These are phyloP conservation scores for Pseudogymnoascus sp. DNA, from an alignment of 2,329 filamentous ascomycete species.

Conservation along the genomic window DNA sequence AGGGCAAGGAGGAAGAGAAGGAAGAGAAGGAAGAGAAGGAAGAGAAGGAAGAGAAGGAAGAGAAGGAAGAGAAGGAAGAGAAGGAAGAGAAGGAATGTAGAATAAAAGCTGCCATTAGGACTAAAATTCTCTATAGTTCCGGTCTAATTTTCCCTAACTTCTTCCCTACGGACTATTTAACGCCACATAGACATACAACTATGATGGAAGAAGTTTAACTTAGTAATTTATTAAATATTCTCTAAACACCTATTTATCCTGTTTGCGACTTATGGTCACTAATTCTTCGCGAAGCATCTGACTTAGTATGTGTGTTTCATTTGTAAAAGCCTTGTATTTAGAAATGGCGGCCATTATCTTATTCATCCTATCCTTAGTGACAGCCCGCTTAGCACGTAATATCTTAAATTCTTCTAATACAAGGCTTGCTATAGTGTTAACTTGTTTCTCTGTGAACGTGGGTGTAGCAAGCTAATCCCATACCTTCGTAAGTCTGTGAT, in stretches of 20 bases:
- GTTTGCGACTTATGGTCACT: neutral
- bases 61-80: too few relatives aligned
- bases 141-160: too few relatives aligned
- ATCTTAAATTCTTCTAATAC: neutral
- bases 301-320: neutral
- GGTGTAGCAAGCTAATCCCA: neutral
- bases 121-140: too few relatives aligned
- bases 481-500: neutral
- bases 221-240: too few relatives aligned
- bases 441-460: neutral
- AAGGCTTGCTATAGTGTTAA: neutral
- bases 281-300: neutral
- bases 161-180: too few relatives aligned
- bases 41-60: too few relatives aligned
- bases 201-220: too few relatives aligned
- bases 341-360: neutral
- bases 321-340: neutral
- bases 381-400: neutral
- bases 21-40: too few relatives aligned
- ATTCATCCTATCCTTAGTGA: neutral
- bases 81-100: too few relatives aligned
- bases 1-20: too few relatives aligned
- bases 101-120: too few relatives aligned
- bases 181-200: too few relatives aligned
- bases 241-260: neutral